Base-by-base conservation (phyloP, 805 yeast species). In the Kodamaea hsintzibuensis region DNA sequence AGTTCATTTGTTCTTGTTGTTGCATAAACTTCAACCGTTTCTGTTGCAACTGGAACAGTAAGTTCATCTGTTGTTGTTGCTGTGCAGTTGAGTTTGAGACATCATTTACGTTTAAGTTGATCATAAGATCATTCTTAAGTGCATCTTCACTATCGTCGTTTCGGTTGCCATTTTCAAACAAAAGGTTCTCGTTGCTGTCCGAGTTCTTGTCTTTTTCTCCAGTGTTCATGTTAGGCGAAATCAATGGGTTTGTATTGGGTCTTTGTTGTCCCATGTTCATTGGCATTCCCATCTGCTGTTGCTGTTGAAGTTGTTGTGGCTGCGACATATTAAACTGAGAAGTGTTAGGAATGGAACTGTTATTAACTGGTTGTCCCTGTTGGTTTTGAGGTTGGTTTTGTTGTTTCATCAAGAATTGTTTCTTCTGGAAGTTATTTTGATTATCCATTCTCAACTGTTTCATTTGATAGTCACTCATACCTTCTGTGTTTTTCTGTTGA, bases 381-480 rank as follows among this genome's bases (percentile, higher is more conserved):
- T 51, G 59, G 18, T 54, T 50, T 42, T 52, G 53, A 7, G 14
- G 64, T 47, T 57, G 63, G 13, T 52, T 49, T 43, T 54, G 55
- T 50, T 53, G 47, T 58, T 57, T 49, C 54, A 58, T 33, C 55
- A 57, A 18, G 17, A 56, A 51, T 37, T 67, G 60, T 57, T 60
- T 45, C 60, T 64, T 50, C 40, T 56, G 62, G 13, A 58, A 37
- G 46, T 56, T 57, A 22, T 59, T 55, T 38, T 55, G 61, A 49
- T 53, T 57, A 42, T 53, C 60, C 60, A 59, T 55, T 10, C 56
- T 47, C 44, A 49, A 25, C 18, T 57, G 39, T 50, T 60, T 63
- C 50, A 57, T 50, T 53, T 66, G 68, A 53, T 64, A 63, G 17
- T 66, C 69, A 40, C 53, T 60, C 16, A 63, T 27, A 30, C 35